phyloP scores from a whole-genome alignment of 1,284 basidiomycete species.

The Golubevia pallescens region DNA sequence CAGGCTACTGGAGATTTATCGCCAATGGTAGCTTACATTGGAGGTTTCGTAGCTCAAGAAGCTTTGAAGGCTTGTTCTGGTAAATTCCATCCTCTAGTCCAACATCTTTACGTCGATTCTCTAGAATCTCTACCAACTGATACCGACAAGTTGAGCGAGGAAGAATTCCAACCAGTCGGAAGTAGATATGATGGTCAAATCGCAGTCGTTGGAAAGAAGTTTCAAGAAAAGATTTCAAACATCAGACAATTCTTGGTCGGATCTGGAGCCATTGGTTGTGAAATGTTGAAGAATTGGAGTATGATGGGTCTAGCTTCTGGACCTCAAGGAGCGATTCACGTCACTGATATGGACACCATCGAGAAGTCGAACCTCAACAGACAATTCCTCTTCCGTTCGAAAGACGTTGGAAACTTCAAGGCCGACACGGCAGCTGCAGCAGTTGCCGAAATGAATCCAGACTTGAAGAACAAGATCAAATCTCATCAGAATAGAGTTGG shows the following conservation, averaged over 20 bases:
- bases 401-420: constrained; percentile 98
- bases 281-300: constrained; percentile 99
- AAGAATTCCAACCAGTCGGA: constrained; percentile 81
- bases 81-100: constrained; percentile 97
- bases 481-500: constrained; percentile 95
- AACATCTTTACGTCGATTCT: constrained; percentile 96
- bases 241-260: constrained; percentile 96
- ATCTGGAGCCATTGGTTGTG: constrained; percentile 97
- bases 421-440: constrained; percentile 91
- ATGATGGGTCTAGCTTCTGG: constrained; percentile 96
- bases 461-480: constrained; percentile 83
- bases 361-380: constrained; percentile 99
- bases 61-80: constrained; percentile 95
- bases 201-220: constrained; percentile 89
- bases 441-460: constrained; percentile 95
- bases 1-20: constrained; percentile 92
- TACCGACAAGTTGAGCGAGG: constrained; percentile 72
- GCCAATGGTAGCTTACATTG: constrained; percentile 90
- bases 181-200: constrained; percentile 93
- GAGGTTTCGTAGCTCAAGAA: constrained; percentile 97
- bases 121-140: constrained; percentile 75
- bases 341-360: constrained; percentile 98
- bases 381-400: constrained; percentile 96
- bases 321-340: constrained; percentile 81
- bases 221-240: constrained; percentile 91